Evolutionary conservation across 345 rosid species (phyloP).

Genomic region (Boechera stricta): DNA sequence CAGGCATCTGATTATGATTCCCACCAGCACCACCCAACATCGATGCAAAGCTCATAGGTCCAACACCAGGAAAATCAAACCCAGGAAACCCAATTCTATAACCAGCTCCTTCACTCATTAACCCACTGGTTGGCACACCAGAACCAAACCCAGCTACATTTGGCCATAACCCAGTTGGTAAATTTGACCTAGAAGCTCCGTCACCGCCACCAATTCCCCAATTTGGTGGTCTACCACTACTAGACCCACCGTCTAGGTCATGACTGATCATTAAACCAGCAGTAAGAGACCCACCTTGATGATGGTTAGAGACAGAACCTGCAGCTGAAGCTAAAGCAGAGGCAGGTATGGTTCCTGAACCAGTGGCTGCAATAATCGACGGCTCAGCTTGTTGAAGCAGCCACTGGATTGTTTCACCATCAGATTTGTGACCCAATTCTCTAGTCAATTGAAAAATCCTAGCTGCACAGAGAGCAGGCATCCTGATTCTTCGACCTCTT

Average conservation of each 20-base stretch:
- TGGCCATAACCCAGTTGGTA: slow-evolving; percentile 76
- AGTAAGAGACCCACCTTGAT: slow-evolving; percentile 62
- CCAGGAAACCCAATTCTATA: slow-evolving; percentile 77
- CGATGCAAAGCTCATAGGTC: slow-evolving; percentile 80
- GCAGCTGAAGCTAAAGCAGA: slow-evolving; percentile 77
- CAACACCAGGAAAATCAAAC: slow-evolving; percentile 74
- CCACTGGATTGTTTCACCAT: slow-evolving; percentile 98
- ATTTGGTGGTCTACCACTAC: slow-evolving; percentile 59
- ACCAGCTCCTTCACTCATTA: slow-evolving; percentile 64
- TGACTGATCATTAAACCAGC: slow-evolving; percentile 79
- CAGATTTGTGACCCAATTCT: slow-evolving; percentile 97
- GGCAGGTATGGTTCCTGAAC: slow-evolving; percentile 94
- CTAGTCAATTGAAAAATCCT: slow-evolving; percentile 96
- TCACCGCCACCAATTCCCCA: slow-evolving; percentile 66
- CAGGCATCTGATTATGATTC: slow-evolving; percentile 69
- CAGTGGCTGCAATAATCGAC: slow-evolving; percentile 89
- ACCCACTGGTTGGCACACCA: slow-evolving; percentile 51
- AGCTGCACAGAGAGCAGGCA: slow-evolving; percentile 98
- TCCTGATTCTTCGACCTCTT: slow-evolving; percentile 90
- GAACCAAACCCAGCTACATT: slow-evolving; percentile 64
- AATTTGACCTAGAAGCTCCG: slow-evolving; percentile 69
- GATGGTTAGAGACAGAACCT: slow-evolving; percentile 62
- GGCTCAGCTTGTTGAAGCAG: slow-evolving; percentile 94
- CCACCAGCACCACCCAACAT: slow-evolving; percentile 65
- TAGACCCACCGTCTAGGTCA: slow-evolving; percentile 56